phyloP scores from a whole-genome alignment of 768 basidiomycete genomes.

The Tylopilus sp. region DNA sequence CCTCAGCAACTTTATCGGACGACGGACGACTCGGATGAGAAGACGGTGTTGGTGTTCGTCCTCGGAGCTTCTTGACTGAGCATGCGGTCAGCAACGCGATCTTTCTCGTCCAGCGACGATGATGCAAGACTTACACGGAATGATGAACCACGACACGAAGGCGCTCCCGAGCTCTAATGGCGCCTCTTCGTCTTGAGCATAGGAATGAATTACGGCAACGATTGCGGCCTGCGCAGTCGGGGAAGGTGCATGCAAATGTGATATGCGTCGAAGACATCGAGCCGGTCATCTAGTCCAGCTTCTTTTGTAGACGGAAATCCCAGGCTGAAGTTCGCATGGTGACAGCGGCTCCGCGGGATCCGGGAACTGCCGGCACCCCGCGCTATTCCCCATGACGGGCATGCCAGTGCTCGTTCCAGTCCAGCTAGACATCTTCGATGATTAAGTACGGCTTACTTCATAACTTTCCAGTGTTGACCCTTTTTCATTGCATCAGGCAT shows the following conservation, averaged over 20 bases:
- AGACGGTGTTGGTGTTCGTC: not conserved
- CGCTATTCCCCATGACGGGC: too few species aligned
- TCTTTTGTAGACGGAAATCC: too few species aligned
- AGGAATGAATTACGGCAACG: not conserved
- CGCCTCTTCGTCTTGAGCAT: not conserved
- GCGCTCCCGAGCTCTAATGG: not conserved
- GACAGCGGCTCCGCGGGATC: too few species aligned
- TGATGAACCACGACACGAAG: not conserved
- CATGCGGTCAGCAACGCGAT: not conserved
- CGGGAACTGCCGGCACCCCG: too few species aligned
- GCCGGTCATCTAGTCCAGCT: too few species aligned
- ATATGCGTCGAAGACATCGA: too few species aligned
- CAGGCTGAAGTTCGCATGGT: too few species aligned
- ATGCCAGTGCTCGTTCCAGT: too few species aligned
- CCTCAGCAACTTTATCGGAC: not conserved
- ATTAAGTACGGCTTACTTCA: too few species aligned
- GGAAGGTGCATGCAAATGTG: not conserved
- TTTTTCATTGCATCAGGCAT: too few species aligned
- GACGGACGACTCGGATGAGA: not conserved
- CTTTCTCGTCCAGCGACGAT: not conserved
- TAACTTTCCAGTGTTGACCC: too few species aligned
- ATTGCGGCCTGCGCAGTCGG: not conserved
- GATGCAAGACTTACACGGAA: not conserved
- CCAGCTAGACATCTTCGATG: too few species aligned
- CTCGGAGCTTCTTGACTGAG: not conserved